Evolutionary conservation across 2,329 filamentous ascomycete species (phyloP).

Genomic region (Juglanconis sp.): DNA sequence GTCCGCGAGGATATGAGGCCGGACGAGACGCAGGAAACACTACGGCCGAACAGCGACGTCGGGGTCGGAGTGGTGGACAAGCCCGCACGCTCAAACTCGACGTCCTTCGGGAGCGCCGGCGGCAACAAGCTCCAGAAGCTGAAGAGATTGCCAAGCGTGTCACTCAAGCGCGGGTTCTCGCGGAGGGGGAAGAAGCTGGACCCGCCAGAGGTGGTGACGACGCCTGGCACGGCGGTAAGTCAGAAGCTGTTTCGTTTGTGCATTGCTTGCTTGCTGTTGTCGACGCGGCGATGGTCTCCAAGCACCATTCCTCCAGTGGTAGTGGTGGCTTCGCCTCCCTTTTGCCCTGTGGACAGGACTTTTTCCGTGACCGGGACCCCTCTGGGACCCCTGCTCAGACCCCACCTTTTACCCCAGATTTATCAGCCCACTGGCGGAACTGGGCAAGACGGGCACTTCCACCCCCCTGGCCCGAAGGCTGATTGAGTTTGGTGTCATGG

Average conservation of each 20-base stretch:
- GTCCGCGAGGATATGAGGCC: background rate
- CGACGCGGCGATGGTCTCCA: too few species aligned
- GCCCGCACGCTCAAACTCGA: background rate
- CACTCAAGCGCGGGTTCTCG: slow-evolving; percentile 3
- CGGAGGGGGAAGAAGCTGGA: slow-evolving; percentile 5
- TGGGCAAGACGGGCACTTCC: slow-evolving; percentile 12
- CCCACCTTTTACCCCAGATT: slow-evolving; percentile 21
- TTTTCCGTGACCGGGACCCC: background rate
- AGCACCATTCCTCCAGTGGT: too few species aligned
- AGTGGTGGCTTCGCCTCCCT: too few species aligned
- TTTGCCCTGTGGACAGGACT: too few species aligned
- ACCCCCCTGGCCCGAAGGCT: background rate
- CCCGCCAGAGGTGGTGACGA: slow-evolving; percentile 4
- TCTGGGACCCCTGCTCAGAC: slow-evolving; percentile 7
- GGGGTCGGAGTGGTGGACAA: background rate
- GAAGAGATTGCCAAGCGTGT: slow-evolving; percentile 4
- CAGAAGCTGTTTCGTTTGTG: background rate
- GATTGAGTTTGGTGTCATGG: slow-evolving; percentile 1
- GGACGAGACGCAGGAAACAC: background rate
- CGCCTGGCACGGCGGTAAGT: slow-evolving; percentile 16
- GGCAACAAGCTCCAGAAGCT: background rate
- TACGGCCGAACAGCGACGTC: background rate
- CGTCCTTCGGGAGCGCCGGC: background rate
- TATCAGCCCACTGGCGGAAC: slow-evolving; percentile 12
- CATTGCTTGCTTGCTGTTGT: background rate